phyloP scores from a whole-genome alignment of 495 filamentous ascomycete species.

The Xylaria longipes region DNA sequence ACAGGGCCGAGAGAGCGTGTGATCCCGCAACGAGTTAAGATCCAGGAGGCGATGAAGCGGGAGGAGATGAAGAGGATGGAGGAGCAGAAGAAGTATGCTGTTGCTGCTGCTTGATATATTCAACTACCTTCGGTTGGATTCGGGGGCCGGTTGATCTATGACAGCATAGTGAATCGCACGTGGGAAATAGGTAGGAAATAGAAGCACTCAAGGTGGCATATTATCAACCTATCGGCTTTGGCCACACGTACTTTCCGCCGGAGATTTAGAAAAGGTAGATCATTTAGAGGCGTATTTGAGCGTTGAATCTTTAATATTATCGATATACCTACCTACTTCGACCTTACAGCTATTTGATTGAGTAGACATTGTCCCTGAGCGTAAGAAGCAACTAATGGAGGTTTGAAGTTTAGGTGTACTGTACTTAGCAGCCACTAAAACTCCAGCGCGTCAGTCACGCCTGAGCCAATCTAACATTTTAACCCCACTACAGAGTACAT shows the following conservation, averaged over 20 bases:
- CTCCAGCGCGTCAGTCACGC: constrained; percentile 1
- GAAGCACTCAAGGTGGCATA: background rate
- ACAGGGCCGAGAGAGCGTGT: constrained; percentile 56
- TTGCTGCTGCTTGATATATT: constrained; percentile 29
- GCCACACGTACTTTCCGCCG: background rate
- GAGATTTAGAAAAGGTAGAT: background rate
- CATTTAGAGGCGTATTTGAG: background rate
- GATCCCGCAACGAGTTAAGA: constrained; percentile 47
- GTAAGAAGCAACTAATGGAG: no score
- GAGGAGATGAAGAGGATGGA: constrained; percentile 52
- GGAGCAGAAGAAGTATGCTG: constrained; percentile 32
- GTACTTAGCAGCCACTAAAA: constrained; percentile 17
- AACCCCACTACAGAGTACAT: constrained; percentile 17
- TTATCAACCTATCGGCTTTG: no score
- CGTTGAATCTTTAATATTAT: background rate
- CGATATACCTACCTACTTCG: background rate
- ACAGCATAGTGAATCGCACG: no score
- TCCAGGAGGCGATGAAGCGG: constrained; percentile 58
- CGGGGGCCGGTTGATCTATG: background rate
- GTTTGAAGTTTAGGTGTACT: background rate
- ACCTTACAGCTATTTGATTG: background rate
- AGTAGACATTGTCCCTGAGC: no score
- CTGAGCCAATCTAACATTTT: background rate
- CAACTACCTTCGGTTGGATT: background rate
- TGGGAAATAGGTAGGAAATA: background rate